Conservation (phyloP, 2,329 filamentous ascomycete genomes). For the Aspergillus thermomutatus region DNA sequence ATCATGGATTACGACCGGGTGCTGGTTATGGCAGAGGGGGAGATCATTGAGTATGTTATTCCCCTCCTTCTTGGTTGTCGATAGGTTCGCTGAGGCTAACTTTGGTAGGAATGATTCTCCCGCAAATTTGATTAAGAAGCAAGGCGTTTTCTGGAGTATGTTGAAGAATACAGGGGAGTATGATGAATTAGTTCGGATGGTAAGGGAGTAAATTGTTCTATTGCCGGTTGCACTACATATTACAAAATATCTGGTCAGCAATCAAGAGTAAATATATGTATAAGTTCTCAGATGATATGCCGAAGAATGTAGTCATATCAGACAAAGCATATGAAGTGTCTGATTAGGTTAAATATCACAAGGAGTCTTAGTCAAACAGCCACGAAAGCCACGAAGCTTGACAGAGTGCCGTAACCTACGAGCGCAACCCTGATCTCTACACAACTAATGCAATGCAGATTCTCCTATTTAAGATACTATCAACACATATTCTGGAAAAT, state of each 20-base stretch:
- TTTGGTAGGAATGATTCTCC: conserved; percentile 21
- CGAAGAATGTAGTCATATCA: too few species aligned
- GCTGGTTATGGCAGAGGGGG: conserved; percentile 55
- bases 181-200: conserved; percentile 21
- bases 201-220: neutral
- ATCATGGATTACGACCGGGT: conserved; percentile 61
- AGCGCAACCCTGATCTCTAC: too few species aligned
- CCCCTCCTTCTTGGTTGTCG: neutral
- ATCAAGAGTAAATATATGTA: too few species aligned
- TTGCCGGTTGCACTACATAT: neutral
- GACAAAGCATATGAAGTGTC: too few species aligned
- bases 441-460: too few species aligned
- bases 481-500: neutral
- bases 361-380: neutral
- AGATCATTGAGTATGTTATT: conserved; percentile 48
- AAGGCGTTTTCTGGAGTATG: conserved; percentile 25
- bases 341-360: neutral
- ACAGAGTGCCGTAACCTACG: neutral
- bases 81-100: neutral
- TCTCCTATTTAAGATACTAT: neutral
- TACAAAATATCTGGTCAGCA: too few species aligned
- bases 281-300: too few species aligned
- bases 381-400: neutral
- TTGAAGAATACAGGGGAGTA: conserved; percentile 25
- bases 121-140: conserved; percentile 13